Conservation (phyloP, 371 early-diverging fungal genomes). For the Zopfochytrium polystomum region DNA sequence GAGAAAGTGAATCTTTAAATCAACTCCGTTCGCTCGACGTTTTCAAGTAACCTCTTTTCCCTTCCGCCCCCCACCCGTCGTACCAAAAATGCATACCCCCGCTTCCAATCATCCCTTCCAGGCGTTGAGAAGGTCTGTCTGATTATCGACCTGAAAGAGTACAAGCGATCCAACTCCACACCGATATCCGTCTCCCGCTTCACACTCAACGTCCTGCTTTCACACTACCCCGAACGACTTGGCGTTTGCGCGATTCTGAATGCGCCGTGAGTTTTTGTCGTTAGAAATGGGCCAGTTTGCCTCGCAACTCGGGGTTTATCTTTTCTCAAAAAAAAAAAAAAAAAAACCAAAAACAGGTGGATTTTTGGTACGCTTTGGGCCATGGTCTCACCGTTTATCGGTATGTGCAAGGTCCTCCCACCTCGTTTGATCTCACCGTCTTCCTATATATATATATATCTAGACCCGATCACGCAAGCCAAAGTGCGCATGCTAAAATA, state of each 20-base stretch:
- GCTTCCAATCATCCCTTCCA: not conserved
- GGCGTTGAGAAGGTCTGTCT: constrained; percentile 20
- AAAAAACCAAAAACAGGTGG: constrained; percentile 6
- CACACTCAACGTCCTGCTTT: constrained; percentile 20
- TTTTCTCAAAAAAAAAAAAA: not conserved
- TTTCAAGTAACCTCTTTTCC: too few species aligned
- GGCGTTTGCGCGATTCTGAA: constrained; percentile 59
- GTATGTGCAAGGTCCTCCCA: not conserved
- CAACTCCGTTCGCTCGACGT: not conserved
- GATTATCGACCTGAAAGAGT: constrained; percentile 24
- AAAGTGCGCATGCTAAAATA: not conserved
- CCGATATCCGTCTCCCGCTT: constrained; percentile 19
- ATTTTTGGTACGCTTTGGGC: constrained; percentile 13
- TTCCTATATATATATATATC: not conserved
- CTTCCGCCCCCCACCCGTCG: too few species aligned
- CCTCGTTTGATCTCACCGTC: not conserved
- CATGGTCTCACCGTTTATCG: constrained; percentile 15
- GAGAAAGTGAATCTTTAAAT: not conserved
- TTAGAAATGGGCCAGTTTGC: not conserved
- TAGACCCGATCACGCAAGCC: constrained; percentile 3
- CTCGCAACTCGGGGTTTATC: not conserved
- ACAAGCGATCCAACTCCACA: constrained; percentile 25
- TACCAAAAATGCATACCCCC: not conserved
- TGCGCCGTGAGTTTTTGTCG: constrained; percentile 10
- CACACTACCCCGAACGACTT: constrained; percentile 47